Percentiles rank a stretch among this genome's conserved stretches.
These are phyloP conservation scores for Microdochium paspali DNA, from an alignment of 2,329 filamentous ascomycete genomes.

Conservation along the genomic window DNA sequence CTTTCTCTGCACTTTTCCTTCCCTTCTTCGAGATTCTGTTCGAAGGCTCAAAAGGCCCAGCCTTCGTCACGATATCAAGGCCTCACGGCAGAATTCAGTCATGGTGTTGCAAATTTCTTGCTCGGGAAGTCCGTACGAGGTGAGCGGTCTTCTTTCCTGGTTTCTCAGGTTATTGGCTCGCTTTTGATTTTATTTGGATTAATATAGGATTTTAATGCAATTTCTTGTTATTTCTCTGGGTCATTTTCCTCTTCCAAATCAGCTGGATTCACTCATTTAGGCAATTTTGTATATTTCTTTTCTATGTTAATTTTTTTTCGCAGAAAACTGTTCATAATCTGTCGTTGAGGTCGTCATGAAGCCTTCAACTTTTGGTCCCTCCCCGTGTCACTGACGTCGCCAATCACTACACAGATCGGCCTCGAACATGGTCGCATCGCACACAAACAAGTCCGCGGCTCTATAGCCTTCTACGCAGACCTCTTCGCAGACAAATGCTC, in stretches of 20 bases:
- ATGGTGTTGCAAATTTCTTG: slow-evolving; percentile 6
- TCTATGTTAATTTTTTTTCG: too few relatives aligned
- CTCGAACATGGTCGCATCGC: slow-evolving; percentile 21
- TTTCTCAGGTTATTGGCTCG: neutral
- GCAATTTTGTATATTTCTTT: neutral
- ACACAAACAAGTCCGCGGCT: slow-evolving; percentile 17
- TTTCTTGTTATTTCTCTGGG: neutral
- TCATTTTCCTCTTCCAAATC: too few relatives aligned
- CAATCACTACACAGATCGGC: slow-evolving; percentile 20
- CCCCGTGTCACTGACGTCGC: too few relatives aligned
- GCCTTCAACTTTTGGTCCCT: too few relatives aligned
- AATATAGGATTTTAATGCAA: neutral
- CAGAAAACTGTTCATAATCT: neutral
- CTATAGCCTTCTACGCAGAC: slow-evolving; percentile 23
- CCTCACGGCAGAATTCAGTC: neutral
- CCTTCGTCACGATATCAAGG: too few relatives aligned
- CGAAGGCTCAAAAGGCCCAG: too few relatives aligned
- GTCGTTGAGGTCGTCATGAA: too few relatives aligned
- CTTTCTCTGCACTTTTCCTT: too few relatives aligned
- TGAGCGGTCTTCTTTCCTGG: neutral
- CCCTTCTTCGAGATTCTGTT: too few relatives aligned
- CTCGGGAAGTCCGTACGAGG: slow-evolving; percentile 7
- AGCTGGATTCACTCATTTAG: neutral
- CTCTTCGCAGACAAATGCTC: slow-evolving; percentile 22
- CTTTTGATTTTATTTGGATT: slow-evolving; percentile 5